Percentiles rank a stretch among this genome's conserved stretches.
Evolutionary conservation across 495 filamentous ascomycete species (phyloP).

Genomic region (Aspergillus kassunensis): DNA sequence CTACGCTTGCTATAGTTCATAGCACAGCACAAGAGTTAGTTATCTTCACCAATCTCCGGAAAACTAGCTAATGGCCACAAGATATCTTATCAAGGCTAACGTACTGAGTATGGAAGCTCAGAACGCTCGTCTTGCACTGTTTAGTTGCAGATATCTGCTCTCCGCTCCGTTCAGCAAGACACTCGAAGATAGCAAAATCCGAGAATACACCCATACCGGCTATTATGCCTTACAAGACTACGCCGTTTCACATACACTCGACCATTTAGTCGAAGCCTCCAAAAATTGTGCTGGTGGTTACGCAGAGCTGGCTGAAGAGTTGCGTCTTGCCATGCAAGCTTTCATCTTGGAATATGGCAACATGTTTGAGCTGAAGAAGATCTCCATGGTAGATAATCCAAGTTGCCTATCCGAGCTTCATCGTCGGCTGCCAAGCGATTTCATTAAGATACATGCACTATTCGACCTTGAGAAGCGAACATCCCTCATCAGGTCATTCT

Average conservation of each 20-base stretch:
- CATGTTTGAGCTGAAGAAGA: neutral
- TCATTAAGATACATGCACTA: neutral
- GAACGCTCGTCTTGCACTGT: no score
- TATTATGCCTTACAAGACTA: constrained; percentile 3
- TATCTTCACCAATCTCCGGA: neutral
- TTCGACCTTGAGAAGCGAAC: neutral
- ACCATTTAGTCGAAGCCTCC: neutral
- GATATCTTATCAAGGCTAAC: no score
- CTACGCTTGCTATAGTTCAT: neutral
- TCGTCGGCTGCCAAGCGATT: neutral
- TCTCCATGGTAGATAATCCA: neutral
- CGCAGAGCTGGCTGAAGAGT: neutral
- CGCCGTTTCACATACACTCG: neutral
- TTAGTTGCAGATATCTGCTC: no score
- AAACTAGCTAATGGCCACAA: neutral
- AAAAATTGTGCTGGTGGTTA: neutral
- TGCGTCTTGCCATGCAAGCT: neutral
- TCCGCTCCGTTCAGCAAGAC: neutral
- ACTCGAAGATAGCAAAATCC: neutral
- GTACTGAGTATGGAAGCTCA: no score
- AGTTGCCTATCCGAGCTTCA: neutral
- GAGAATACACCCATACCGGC: neutral
- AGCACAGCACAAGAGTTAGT: neutral
- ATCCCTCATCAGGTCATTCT: neutral
- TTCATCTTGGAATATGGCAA: neutral